Conservation (phyloP, 192 early-diverging fungal species). For the Coemansia sp. region DNA sequence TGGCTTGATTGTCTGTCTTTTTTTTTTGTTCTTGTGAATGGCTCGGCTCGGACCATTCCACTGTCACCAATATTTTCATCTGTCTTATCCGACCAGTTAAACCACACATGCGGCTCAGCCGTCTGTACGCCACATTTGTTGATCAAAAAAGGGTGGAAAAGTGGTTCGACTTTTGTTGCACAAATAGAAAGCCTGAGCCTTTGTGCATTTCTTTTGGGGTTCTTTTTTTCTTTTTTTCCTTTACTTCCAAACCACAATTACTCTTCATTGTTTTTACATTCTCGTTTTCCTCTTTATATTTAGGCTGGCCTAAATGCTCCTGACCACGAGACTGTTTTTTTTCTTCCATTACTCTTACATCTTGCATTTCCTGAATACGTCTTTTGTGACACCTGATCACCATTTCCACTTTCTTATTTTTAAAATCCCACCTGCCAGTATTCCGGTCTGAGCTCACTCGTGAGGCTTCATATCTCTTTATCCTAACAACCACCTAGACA, state of each 20-base stretch:
- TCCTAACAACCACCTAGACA: neutral
- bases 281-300: neutral
- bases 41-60: no score
- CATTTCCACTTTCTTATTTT: neutral
- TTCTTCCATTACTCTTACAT: neutral
- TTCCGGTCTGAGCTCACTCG: neutral
- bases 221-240: neutral
- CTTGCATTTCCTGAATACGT: conserved; percentile 8
- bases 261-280: neutral
- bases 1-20: no score
- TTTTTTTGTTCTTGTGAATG: no score
- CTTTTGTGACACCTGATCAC: neutral
- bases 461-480: neutral
- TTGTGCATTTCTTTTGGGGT: neutral
- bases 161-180: neutral
- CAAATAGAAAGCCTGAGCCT: neutral
- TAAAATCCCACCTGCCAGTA: neutral
- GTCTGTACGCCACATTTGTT: neutral
- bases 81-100: no score
- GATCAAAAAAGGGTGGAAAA: neutral
- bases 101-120: neutral
- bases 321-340: neutral
- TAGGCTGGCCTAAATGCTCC: conserved; percentile 9
- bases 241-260: neutral
- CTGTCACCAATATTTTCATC: no score